Conservation (phyloP, 192 early-diverging fungal species). For the Backusella parvicylindrica region DNA sequence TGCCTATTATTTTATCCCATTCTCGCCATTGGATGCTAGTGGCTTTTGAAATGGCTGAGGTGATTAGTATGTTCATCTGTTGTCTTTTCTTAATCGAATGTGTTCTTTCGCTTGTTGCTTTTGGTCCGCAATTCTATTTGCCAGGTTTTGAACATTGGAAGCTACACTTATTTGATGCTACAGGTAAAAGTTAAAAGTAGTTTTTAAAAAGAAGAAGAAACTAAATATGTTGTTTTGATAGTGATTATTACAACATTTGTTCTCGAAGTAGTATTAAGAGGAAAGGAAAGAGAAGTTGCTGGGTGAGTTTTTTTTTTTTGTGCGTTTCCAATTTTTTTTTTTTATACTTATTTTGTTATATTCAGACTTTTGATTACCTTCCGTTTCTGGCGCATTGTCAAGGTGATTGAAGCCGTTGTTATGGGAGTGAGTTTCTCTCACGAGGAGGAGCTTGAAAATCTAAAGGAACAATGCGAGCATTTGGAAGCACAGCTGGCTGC, state of each 20-base stretch:
- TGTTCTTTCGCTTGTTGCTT: slow-evolving; percentile 39
- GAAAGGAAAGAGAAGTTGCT: slow-evolving; percentile 50
- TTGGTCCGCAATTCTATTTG: slow-evolving; percentile 46
- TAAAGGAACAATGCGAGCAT: slow-evolving; percentile 5
- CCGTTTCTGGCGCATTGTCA: slow-evolving; percentile 53
- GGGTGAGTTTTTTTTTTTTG: slow-evolving; percentile 16
- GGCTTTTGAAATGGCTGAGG: slow-evolving; percentile 35
- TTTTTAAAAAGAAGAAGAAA: not conserved
- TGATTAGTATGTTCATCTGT: slow-evolving; percentile 37
- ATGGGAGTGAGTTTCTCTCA: slow-evolving; percentile 31
- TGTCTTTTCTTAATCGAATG: slow-evolving; percentile 52
- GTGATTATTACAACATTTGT: slow-evolving; percentile 48
- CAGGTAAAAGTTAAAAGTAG: slow-evolving; percentile 20
- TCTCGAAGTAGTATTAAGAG: slow-evolving; percentile 46
- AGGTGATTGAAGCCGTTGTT: slow-evolving; percentile 45
- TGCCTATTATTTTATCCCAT: not conserved
- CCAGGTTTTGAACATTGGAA: slow-evolving; percentile 32
- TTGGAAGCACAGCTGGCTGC: not conserved
- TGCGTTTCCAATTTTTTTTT: too few relatives aligned
- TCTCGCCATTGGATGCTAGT: not conserved
- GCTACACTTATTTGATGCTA: slow-evolving; percentile 45
- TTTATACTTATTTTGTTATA: not conserved
- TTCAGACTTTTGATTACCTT: slow-evolving; percentile 48
- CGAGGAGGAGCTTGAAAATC: slow-evolving; percentile 3
- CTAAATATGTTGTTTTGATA: slow-evolving; percentile 8